phyloP scores from a whole-genome alignment of 352 stramenopile species.

The Heterotrichella gracilis region DNA sequence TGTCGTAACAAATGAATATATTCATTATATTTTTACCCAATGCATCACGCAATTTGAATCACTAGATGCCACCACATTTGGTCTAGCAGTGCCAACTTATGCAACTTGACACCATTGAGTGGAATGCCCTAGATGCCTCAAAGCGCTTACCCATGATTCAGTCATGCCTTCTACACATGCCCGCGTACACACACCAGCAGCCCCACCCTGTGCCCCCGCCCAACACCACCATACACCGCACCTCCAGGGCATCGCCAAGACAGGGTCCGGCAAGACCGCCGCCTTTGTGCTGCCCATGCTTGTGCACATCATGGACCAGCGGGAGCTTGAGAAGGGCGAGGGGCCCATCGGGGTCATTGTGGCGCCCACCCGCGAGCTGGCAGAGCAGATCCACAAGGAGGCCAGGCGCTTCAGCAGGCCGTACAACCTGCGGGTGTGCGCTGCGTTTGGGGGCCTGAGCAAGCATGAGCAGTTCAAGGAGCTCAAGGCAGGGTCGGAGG shows the following conservation, averaged over 20 bases:
- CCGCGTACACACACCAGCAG: no score
- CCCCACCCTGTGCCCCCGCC: no score
- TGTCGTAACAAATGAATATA: no score
- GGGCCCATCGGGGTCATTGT: constrained; percentile 88
- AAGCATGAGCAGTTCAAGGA: constrained; percentile 92
- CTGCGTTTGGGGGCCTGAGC: constrained; percentile 59
- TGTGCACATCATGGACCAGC: constrained; percentile 60
- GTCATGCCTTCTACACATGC: no score
- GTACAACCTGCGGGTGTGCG: constrained; percentile 50
- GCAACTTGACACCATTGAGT: no score
- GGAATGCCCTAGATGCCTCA: no score
- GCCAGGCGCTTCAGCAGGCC: constrained; percentile 56
- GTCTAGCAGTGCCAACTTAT: no score
- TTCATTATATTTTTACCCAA: no score
- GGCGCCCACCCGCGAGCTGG: constrained; percentile 78
- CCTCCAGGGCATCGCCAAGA: constrained; percentile 93
- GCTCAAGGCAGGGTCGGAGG: constrained; percentile 89
- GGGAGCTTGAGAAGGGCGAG: constrained; percentile 28
- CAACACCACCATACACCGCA: no score
- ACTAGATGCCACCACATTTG: no score
- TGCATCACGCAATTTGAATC: no score
- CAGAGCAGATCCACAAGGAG: constrained; percentile 85
- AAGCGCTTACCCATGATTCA: no score
- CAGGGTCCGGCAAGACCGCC: constrained; percentile 43
- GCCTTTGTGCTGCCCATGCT: constrained; percentile 52